Base-by-base conservation (phyloP, 140 eudicot species). In the Bidens hawaiensis region DNA sequence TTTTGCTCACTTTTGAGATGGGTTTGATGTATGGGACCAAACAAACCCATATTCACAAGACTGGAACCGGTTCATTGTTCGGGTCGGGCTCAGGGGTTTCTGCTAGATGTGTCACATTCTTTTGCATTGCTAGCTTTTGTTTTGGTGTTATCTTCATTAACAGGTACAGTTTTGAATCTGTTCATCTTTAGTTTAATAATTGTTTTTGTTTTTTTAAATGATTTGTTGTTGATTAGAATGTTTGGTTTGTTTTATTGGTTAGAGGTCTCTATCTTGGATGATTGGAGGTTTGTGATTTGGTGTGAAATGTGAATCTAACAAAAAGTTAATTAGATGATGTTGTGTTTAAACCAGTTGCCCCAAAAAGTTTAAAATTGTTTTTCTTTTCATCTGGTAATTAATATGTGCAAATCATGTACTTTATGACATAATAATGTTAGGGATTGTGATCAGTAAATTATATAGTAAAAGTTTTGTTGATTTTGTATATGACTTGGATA, bases 101-200 rank as follows among this genome's bases (percentile, higher is more conserved):
- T 16, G 55, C 82, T 21, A 67, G 72, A 74, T 82, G 83, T 87
- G 90, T 80, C 41, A 63, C 80, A 12, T 22, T 79, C 36, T 68
- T 86, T 58, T 82, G 90, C 90, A 60, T 86, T 75, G 85, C 52
- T 43, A 86, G 95, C 70, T 86, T 85, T 68, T 70, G 80, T 68
- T 74, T 82, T 28, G 94, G 94, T 13, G 69, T 85, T 57, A 16
- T 79, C 68, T 80, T 85, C 48, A 71, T 85, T 38, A 82, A 85
- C 65, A 72, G 94, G 89, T 84, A 25, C 53, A 60, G 71, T 27
- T 72, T 63, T 68, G 30, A 27, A n/a, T n/a, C n/a, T n/a, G n/a
- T n/a, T n/a, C n/a, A n/a, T n/a, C n/a, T n/a, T n/a, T n/a, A n/a
- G n/a, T n/a, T n/a, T n/a, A n/a, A n/a, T n/a, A n/a, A n/a, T n/a